A percentile compares a stretch with the other conserved stretches of the same genome.
phyloP scores from a whole-genome alignment of 495 filamentous ascomycete genomes.

The Neurospora sp. region DNA sequence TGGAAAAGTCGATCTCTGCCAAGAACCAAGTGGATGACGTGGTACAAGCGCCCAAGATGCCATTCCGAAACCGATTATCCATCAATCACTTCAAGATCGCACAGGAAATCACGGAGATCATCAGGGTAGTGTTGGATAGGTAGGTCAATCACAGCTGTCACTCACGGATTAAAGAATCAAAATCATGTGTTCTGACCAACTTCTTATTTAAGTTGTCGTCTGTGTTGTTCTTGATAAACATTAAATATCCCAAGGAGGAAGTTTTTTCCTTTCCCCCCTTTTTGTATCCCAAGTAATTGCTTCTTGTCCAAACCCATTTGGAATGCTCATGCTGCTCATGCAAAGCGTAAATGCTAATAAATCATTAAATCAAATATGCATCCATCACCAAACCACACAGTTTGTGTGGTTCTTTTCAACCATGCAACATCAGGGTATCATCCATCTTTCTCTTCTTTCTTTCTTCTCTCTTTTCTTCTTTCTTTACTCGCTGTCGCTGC shows the following conservation, averaged over 20 bases:
- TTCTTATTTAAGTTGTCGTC: not conserved
- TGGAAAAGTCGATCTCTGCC: not conserved
- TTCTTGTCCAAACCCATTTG: not conserved
- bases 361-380: not conserved
- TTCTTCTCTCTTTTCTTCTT: not conserved
- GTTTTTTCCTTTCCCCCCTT: not conserved
- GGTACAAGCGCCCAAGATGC: not conserved
- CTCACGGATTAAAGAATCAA: no score
- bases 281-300: not conserved
- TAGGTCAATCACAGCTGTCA: not conserved
- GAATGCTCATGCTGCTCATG: not conserved
- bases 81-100: not conserved
- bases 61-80: not conserved
- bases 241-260: not conserved
- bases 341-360: not conserved
- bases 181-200: not conserved
- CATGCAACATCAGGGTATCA: not conserved
- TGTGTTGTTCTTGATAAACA: not conserved
- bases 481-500: not conserved
- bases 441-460: not conserved
- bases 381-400: no score
- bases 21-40: not conserved
- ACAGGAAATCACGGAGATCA: not conserved
- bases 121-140: not conserved
- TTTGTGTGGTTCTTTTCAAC: not conserved